Evolutionary conservation across 2,329 filamentous ascomycete genomes (phyloP).

Genomic region (Byssochlamys sp.): DNA sequence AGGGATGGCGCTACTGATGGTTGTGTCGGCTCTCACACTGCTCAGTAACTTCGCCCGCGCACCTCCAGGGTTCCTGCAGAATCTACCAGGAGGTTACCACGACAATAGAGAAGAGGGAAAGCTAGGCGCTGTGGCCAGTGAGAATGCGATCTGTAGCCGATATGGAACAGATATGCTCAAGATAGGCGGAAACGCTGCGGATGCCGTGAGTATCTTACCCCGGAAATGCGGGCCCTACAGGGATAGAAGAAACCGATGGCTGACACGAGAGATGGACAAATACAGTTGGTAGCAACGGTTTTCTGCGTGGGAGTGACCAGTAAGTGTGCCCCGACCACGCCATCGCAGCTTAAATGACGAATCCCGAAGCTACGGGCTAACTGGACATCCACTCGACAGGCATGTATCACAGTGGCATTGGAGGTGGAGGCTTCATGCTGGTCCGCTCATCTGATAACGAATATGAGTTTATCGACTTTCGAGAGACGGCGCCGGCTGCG

Average conservation of each 20-base stretch:
- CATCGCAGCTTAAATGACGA: neutral
- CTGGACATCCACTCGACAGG: slow-evolving; percentile 22
- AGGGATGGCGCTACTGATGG: neutral
- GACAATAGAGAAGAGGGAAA: slow-evolving; percentile 9
- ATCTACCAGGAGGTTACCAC: neutral
- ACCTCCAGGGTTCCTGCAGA: neutral
- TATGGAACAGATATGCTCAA: slow-evolving; percentile 58
- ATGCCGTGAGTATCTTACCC: slow-evolving; percentile 44
- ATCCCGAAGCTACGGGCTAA: slow-evolving; percentile 1
- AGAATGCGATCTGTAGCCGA: slow-evolving; percentile 57
- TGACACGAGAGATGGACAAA: neutral
- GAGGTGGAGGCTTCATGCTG: slow-evolving; percentile 83
- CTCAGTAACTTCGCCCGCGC: neutral
- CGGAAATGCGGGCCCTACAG: neutral
- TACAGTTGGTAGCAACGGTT: slow-evolving; percentile 57
- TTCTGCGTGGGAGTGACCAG: slow-evolving; percentile 66
- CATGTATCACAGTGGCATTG: slow-evolving; percentile 72
- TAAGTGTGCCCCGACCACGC: slow-evolving; percentile 13
- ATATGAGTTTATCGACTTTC: slow-evolving; percentile 81
- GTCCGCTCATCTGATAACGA: slow-evolving; percentile 62
- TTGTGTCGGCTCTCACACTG: neutral
- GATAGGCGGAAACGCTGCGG: slow-evolving; percentile 61
- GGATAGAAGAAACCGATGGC: slow-evolving; percentile 3
- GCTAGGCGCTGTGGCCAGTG: slow-evolving; percentile 59
- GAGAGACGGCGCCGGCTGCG: slow-evolving; percentile 75